Percentiles rank a stretch among this genome's conserved stretches.
Conservation (phyloP, 208 protist species). For the Leishmania braziliensis region DNA sequence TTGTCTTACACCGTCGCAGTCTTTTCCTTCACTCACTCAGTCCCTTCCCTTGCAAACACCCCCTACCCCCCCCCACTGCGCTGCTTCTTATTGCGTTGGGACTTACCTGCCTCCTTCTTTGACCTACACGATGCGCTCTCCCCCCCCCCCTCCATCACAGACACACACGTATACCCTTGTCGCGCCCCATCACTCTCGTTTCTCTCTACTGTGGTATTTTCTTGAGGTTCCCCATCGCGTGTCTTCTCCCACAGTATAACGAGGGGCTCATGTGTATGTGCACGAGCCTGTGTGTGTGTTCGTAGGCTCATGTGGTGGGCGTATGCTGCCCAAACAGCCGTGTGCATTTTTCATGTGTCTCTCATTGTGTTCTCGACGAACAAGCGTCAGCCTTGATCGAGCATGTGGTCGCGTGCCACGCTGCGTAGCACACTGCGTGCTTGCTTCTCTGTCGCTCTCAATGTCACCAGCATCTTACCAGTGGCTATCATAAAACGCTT, state of each 20-base stretch:
- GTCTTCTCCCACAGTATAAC: not conserved
- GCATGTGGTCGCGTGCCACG: not conserved
- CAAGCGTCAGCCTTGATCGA: not conserved
- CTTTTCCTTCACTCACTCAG: not conserved
- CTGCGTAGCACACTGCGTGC: not conserved
- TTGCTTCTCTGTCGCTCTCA: not conserved
- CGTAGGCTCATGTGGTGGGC: not conserved
- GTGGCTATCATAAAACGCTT: not conserved
- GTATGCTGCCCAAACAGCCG: no score
- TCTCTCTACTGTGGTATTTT: slow-evolving; percentile 1
- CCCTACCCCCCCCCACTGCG: no score
- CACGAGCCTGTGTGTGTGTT: not conserved
- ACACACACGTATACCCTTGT: not conserved
- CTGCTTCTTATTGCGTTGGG: not conserved
- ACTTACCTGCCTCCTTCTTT: slow-evolving; percentile 17
- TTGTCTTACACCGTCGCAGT: no score
- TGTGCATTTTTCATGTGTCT: not conserved
- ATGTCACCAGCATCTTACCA: not conserved
- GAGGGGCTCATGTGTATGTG: not conserved
- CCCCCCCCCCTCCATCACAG: not conserved
- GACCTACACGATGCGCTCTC: not conserved
- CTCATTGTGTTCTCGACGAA: not conserved
- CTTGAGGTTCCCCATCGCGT: not conserved
- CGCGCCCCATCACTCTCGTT: slow-evolving; percentile 3
- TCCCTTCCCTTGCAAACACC: not conserved